Base-by-base conservation (phyloP, 768 basidiomycete species). In the Tephrocybe rancida region DNA sequence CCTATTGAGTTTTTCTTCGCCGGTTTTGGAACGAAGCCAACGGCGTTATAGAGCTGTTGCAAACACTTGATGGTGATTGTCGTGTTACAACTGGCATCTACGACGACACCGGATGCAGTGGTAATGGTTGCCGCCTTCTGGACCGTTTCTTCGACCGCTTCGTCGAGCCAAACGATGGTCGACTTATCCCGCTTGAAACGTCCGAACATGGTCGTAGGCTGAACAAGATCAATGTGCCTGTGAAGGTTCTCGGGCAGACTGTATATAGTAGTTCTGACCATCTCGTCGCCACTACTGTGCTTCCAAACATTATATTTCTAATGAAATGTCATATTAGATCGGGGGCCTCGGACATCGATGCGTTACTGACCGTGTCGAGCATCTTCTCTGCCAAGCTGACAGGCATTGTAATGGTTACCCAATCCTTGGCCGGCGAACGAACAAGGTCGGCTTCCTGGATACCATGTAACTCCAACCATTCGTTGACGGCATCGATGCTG, bases 351-450 rank as follows among this genome's bases (percentile, higher is more conserved):
- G 13, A n/a, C n/a, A n/a, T n/a, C n/a, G 54, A 49, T 39, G 43
- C 16, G 50, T 27, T 22, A 62, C 80, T 61, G 60, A 87, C 87
- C 42, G 89, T 86, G 61, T 82, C 71, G n/a, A 91, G 75, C 81
- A 91, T 85, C 58, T 80, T 70, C 66, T 91, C 88, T 0, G 83
- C 88, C 22, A 83, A 56, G 29, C 70, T 60, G 41, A 91, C 75
- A 0, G 87, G 80, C 6, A 88, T 69, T 11, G 67, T 80, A 35
- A 88, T 64, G 5, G 74, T 82, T 11, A 89, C 70, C 88, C 87
- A 91, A 56, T 90, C 88, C 44, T 80, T 76, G 0, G 87, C 86
- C 2, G 85, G 77, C 10, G 88, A 87, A 8, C 82, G 80, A 37
- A 68, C 56, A 19, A 83, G 58, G 50, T 79, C 74, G 35, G 73